Evolutionary conservation across 192 early-diverging fungal species (phyloP), one percentile per base, ranked within the genome.

Genomic region (Podila verticillata): DNA sequence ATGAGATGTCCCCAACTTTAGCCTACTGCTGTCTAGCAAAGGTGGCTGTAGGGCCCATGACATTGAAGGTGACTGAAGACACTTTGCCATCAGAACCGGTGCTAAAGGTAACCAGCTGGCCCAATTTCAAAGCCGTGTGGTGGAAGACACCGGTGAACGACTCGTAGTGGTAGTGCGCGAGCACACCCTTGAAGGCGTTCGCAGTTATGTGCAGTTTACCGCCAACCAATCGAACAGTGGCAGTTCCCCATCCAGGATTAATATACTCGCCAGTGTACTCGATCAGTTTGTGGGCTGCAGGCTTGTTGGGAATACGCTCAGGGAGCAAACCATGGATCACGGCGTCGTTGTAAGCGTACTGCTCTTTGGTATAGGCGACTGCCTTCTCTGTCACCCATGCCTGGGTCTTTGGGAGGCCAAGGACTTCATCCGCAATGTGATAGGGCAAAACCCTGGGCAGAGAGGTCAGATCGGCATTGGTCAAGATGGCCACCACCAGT

Each of bases 141-240:
- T 26, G 7, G 28, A 66, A 7, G 5, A 29, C 32, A 2, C 31
- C 15, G 13, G 31, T 31, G 49, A 66, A 66, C 2, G 31, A 29
- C 7, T 66, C 64, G 20, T 51, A 66, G 34, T 66, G 64, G 31
- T 56, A 56, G 29, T 66, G 63, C 48, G 32, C 51, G 35, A 68
- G 3, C 6, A 44, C 39, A 29, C 44, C 44, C 39, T 32, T 48
- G 44, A 60, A 22, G 5, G 10, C 35, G n/a, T n/a, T 5, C 36
- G 48, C 35, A 48, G 59, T 39, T 19, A 48, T 22, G 7, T 68
- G 57, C 5, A 68, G n/a, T 3, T 67, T 26, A 4, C 3, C 48
- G 2, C 48, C 28, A 1, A 1, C 34, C 7, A 35, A 7, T 4
- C 4, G 13, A 7, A 32, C 63, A 32, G 35, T 17, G 10, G 34